These are phyloP conservation scores for Gentiana dahurica DNA, from an alignment of 257 asterid species.

Conservation along the genomic window DNA sequence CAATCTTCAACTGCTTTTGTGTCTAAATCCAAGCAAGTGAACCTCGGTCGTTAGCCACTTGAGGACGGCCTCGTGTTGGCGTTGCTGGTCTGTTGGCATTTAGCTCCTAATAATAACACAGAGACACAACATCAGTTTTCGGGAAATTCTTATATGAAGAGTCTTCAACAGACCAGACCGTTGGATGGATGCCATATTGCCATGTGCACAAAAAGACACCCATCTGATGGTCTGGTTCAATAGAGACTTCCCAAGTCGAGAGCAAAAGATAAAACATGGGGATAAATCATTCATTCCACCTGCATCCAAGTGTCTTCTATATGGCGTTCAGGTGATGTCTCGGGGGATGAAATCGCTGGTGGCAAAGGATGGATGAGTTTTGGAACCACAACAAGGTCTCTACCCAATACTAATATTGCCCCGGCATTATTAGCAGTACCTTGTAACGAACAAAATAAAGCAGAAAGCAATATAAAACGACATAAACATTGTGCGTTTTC, in stretches of 20 bases:
- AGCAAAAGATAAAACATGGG: conserved; percentile 4
- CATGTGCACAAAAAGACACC: too few species aligned
- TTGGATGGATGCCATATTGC: too few species aligned
- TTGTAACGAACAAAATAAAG: conserved; percentile 9
- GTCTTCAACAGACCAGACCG: too few species aligned
- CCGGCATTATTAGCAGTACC: conserved; percentile 99
- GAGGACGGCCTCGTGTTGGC: conserved; percentile 97
- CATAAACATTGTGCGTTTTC: too few species aligned
- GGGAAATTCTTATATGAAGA: too few species aligned
- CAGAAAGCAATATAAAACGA: too few species aligned
- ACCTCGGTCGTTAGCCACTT: conserved; percentile 78
- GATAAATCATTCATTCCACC: conserved; percentile 32
- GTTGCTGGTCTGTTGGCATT: conserved; percentile 98
- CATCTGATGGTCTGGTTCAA: too few species aligned
- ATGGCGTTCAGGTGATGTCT: conserved; percentile 76
- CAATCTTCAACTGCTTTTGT: not conserved
- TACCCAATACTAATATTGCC: conserved; percentile 93
- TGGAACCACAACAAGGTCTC: conserved; percentile 97
- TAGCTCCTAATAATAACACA: conserved; percentile 45
- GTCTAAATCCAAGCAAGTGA: conserved; percentile 92
- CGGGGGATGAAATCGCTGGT: conserved; percentile 85
- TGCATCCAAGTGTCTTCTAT: conserved; percentile 97
- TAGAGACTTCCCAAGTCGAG: not conserved
- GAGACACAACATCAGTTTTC: too few species aligned
- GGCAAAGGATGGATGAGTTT: conserved; percentile 89